These are phyloP conservation scores for Candida stauntonica DNA, from an alignment of 805 yeast genomes.

Conservation along the genomic window DNA sequence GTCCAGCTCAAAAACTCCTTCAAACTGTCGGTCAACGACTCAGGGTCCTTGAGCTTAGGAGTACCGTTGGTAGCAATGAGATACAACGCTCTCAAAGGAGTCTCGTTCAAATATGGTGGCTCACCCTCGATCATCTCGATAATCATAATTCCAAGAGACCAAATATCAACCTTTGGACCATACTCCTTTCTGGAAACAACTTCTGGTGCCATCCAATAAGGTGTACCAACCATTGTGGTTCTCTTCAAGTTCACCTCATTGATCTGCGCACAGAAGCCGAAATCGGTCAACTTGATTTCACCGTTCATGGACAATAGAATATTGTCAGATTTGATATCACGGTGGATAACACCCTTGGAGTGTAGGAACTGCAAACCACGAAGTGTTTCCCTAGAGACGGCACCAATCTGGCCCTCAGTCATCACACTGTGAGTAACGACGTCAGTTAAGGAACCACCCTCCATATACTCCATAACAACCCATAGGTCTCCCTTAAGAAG, in stretches of 20 bases:
- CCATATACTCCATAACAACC: conserved; percentile 99
- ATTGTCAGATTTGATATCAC: conserved; percentile 95
- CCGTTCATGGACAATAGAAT: conserved; percentile 80
- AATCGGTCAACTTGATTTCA: conserved; percentile 89
- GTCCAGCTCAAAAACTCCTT: conserved; percentile 76
- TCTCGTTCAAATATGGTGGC: conserved; percentile 96
- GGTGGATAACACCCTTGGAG: conserved; percentile 86
- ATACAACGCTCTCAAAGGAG: conserved; percentile 90
- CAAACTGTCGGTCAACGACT: conserved; percentile 60
- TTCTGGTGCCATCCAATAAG: conserved; percentile 99
- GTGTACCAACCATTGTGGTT: conserved; percentile 98
- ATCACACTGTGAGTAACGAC: conserved; percentile 84
- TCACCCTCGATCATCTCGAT: conserved; percentile 99
- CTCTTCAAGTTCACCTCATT: conserved; percentile 79
- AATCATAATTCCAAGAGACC: conserved; percentile 98
- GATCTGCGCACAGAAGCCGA: conserved; percentile 94
- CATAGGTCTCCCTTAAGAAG: conserved; percentile 75
- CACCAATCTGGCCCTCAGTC: conserved; percentile 93
- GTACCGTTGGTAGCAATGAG: conserved; percentile 96
- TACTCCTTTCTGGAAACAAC: conserved; percentile 92
- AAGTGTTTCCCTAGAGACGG: conserved; percentile 88
- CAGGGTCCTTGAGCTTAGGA: conserved; percentile 88
- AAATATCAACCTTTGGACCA: conserved; percentile 94
- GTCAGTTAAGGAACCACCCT: conserved; percentile 95
- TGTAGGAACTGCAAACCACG: conserved; percentile 85